Evolutionary conservation across 73 alveolate species (phyloP).

Genomic region (Paramecium tetraurelia): DNA sequence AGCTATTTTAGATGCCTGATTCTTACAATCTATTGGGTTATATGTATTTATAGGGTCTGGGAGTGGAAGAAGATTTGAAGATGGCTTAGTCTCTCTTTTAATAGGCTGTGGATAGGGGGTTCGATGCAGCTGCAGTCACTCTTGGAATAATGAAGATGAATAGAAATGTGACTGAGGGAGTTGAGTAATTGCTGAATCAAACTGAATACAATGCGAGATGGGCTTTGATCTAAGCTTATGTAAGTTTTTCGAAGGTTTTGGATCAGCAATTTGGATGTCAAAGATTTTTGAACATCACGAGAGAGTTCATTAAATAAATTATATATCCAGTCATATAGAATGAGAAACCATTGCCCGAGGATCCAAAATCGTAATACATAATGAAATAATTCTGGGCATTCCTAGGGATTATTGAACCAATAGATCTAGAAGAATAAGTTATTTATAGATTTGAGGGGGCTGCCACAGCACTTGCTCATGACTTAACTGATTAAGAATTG

Average conservation of each 20-base stretch:
- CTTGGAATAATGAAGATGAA: background rate
- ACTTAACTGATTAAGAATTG: background rate
- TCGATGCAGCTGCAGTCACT: background rate
- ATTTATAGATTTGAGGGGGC: background rate
- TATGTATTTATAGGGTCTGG: background rate
- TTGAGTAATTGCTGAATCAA: background rate
- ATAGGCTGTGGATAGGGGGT: background rate
- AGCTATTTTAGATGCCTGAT: background rate
- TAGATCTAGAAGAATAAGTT: background rate
- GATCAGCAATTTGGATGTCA: background rate
- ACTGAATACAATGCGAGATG: background rate
- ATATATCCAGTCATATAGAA: background rate
- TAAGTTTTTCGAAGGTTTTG: background rate
- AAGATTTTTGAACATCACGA: background rate
- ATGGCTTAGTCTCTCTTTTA: background rate
- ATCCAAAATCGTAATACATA: background rate
- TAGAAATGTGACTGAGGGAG: background rate
- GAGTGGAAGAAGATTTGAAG: background rate
- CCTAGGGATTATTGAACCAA: background rate
- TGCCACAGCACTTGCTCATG: background rate
- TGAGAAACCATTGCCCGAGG: background rate
- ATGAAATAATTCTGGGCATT: background rate
- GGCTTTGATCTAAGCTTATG: background rate
- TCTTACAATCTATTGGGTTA: background rate
- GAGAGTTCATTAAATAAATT: background rate